Base-by-base conservation (phyloP, 2,329 filamentous ascomycete species). In the Berkeleyomyces rouxiae region DNA sequence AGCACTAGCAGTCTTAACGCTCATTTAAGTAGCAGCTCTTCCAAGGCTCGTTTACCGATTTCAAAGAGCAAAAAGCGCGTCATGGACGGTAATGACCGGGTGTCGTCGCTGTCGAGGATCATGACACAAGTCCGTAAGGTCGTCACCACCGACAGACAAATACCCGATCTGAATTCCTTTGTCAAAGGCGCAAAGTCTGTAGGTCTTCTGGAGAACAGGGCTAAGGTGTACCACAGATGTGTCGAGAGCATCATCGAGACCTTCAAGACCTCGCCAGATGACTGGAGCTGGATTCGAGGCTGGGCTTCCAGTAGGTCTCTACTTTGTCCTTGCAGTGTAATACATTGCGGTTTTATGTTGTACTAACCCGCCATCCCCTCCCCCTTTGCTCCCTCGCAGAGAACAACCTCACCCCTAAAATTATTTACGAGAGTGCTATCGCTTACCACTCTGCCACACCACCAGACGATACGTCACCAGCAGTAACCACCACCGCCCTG, bases 401-500 rank as follows among this genome's bases (percentile, higher is more conserved):
- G n/a, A 44, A 44, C 42, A 40, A 9, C 10, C 11, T 53, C 31
- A 47, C 11, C 2, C 43, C 16, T 10, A 46, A 43, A 4, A 37
- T 51, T 7, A 47, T 65, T 39, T 59, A 63, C 33, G 58, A 65
- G 40, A 51, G 58, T 7, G 58, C 64, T 13, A 59, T 65, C 13
- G 58, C 59, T 31, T 49, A 60, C 13, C 58, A 58, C 13, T 58
- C 49, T 3, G 13, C 40, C 7, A 44, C 36, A 6, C 36, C 49
- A 4, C 11, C 47, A 3, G 42, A 44, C 57, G 44, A 10, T 51
- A 42, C 2, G 59, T 67, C 11, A 10, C 44, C 57, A 43, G 58
- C 65, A 7, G 63, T 63, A 6, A 61, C 58, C 4, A 68, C 72
- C 23, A 63, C 67, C 39, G 58, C 65, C 0, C 65, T 65, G 16